phyloP scores from a whole-genome alignment of 179 eudicot genomes.

The Pouteria campechiana region DNA sequence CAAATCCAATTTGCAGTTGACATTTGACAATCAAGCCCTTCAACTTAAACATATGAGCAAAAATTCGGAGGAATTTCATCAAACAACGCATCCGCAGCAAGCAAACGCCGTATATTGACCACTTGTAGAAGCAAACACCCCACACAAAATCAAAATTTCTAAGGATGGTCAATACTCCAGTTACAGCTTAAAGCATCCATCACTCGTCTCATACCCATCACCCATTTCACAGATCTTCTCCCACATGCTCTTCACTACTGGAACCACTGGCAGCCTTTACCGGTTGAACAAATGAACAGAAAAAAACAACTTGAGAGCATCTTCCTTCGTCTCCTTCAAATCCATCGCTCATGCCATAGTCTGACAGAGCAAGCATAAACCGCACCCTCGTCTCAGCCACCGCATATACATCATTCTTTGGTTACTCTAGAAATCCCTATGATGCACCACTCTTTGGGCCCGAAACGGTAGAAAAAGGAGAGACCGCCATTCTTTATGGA shows the following conservation, averaged over 20 bases:
- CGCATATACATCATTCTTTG: slow-evolving; percentile 58
- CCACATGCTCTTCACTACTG: slow-evolving; percentile 57
- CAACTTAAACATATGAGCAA: too few species aligned
- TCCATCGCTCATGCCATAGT: too few species aligned
- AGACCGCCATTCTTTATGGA: slow-evolving; percentile 52
- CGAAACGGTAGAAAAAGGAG: slow-evolving; percentile 91
- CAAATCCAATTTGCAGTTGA: too few species aligned
- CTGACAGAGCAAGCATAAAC: too few species aligned
- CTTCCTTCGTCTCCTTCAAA: slow-evolving; percentile 74
- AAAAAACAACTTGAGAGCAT: slow-evolving; percentile 32
- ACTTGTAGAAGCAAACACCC: too few species aligned
- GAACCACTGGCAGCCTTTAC: slow-evolving; percentile 78
- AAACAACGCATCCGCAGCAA: too few species aligned
- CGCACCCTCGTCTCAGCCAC: slow-evolving; percentile 70
- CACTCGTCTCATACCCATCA: slow-evolving; percentile 58
- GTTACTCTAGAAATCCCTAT: slow-evolving; percentile 80
- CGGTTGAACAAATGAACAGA: slow-evolving; percentile 69
- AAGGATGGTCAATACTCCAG: too few species aligned
- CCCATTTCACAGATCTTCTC: slow-evolving; percentile 64
- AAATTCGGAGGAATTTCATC: too few species aligned
- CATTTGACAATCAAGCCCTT: too few species aligned
- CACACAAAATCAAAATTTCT: too few species aligned
- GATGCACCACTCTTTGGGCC: slow-evolving; percentile 43
- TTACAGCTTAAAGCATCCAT: too few species aligned
- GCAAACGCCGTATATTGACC: too few species aligned